A percentile compares a stretch with the other conserved stretches of the same genome.
phyloP scores from a whole-genome alignment of 805 yeast genomes.

The Candida incommunis region DNA sequence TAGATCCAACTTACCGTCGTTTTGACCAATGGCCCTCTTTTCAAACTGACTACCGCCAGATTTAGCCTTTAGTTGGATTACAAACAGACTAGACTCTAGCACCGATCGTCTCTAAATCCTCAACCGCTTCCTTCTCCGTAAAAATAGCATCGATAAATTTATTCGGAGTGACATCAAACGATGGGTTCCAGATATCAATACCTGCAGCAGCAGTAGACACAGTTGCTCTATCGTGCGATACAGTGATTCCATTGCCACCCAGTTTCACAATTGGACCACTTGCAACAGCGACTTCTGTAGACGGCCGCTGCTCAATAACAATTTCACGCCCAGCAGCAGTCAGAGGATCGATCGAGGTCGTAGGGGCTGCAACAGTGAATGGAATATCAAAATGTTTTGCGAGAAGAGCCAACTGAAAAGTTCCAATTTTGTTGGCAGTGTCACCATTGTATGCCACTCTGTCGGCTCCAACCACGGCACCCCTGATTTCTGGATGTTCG shows the following conservation, averaged over 20 bases:
- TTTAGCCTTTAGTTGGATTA: too few species aligned
- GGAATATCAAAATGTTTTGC: constrained; percentile 57
- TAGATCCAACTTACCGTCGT: too few species aligned
- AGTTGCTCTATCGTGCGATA: constrained; percentile 25
- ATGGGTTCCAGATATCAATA: constrained; percentile 87
- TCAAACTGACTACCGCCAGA: too few species aligned
- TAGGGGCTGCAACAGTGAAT: constrained; percentile 92
- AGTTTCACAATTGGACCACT: constrained; percentile 46
- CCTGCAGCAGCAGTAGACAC: constrained; percentile 78
- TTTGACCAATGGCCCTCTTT: too few species aligned
- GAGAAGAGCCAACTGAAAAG: constrained; percentile 70
- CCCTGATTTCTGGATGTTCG: constrained; percentile 54
- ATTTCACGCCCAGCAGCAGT: constrained; percentile 61
- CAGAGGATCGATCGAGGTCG: constrained; percentile 67
- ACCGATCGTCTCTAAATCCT: constrained; percentile 21
- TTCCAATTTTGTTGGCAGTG: constrained; percentile 93
- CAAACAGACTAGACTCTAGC: too few species aligned
- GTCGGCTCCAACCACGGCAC: constrained; percentile 90
- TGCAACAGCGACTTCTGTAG: constrained; percentile 61
- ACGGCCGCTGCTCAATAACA: constrained; percentile 77
- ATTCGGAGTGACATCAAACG: constrained; percentile 88
- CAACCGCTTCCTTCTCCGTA: constrained; percentile 56
- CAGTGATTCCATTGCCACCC: constrained; percentile 11
- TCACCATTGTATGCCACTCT: constrained; percentile 89
- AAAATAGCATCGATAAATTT: constrained; percentile 74